These are phyloP conservation scores for Rubroshorea leprosula DNA, from an alignment of 345 rosid species.

Conservation along the genomic window DNA sequence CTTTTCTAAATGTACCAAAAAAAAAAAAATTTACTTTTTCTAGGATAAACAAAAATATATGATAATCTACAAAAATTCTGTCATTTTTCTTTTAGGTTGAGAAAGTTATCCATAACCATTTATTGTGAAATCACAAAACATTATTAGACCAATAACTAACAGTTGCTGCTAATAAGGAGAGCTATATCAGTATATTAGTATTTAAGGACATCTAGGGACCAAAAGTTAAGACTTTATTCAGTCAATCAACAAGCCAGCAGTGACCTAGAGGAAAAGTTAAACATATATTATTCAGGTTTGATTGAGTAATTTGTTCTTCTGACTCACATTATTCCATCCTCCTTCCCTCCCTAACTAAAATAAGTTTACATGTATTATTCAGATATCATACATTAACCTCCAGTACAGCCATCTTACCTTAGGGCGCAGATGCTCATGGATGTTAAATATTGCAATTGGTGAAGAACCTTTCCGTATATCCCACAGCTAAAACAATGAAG, in stretches of 20 bases:
- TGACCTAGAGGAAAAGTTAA: conserved; percentile 24
- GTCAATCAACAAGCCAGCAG: conserved; percentile 28
- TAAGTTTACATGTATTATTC: conserved; percentile 9
- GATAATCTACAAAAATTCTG: not conserved
- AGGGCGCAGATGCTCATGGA: conserved; percentile 53
- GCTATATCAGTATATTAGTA: not conserved
- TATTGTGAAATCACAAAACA: no score
- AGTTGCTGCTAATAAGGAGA: not conserved
- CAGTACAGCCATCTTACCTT: conserved; percentile 32
- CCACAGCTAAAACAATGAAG: conserved; percentile 44
- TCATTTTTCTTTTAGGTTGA: not conserved
- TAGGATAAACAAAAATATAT: no score
- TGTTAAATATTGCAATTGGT: conserved; percentile 46
- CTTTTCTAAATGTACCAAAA: no score
- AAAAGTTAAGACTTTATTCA: conserved; percentile 3
- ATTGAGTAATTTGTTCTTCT: no score
- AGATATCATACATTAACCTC: not conserved
- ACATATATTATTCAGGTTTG: no score
- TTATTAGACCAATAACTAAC: no score
- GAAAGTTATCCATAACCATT: no score
- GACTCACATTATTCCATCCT: no score
- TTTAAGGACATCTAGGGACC: not conserved
- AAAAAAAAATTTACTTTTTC: not conserved
- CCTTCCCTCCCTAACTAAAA: conserved; percentile 37
- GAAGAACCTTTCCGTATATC: conserved; percentile 49